Evolutionary conservation across 768 basidiomycete species (phyloP).

Genomic region (Steccherinum ochraceum): DNA sequence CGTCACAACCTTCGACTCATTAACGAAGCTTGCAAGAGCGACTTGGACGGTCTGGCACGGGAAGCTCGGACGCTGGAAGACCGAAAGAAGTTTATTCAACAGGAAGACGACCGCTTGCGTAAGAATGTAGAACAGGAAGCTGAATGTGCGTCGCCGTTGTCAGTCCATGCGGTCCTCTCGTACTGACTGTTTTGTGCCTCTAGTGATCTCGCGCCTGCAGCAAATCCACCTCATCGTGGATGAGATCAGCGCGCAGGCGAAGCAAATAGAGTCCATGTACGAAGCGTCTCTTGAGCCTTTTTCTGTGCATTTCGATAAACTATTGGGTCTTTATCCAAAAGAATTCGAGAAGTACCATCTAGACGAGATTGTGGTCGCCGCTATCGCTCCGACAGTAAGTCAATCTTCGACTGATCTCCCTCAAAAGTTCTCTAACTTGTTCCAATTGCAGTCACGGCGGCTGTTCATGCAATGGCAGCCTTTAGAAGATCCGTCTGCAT

Average conservation of each 20-base stretch:
- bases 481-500: constrained; percentile 62
- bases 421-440: neutral
- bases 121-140: constrained; percentile 74
- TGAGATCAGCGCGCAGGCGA: constrained; percentile 60
- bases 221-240: constrained; percentile 70
- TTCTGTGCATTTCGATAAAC: constrained; percentile 60
- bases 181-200: too few relatives aligned
- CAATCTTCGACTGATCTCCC: neutral
- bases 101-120: constrained; percentile 66
- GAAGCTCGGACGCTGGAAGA: constrained; percentile 85
- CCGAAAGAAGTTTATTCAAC: constrained; percentile 61
- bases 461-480: constrained; percentile 80
- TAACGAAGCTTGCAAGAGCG: constrained; percentile 71
- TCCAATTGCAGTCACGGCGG: constrained; percentile 57
- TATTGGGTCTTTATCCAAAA: constrained; percentile 58
- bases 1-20: constrained; percentile 92
- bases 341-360: constrained; percentile 78
- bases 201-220: constrained; percentile 76
- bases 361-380: constrained; percentile 91
- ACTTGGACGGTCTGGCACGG: constrained; percentile 82
- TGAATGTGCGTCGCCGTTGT: constrained; percentile 67
- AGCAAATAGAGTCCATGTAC: constrained; percentile 57
- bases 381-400: constrained; percentile 72
- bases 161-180: too few relatives aligned
- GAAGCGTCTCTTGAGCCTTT: constrained; percentile 73